Base-by-base conservation (phyloP, 768 basidiomycete genomes). In the Russula earlei region DNA sequence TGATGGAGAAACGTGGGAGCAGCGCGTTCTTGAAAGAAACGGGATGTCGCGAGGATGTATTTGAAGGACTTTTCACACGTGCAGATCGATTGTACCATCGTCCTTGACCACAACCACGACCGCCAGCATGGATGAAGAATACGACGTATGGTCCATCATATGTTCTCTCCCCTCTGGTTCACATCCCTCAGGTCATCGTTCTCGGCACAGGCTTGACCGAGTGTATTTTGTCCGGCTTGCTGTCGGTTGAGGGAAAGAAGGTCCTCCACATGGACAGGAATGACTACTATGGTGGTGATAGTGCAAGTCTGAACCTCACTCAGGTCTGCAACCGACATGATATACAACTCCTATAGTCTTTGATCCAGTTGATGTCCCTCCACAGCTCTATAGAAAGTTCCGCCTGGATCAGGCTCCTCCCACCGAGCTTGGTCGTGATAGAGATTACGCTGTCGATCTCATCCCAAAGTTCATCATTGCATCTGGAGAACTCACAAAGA, bases 171-270 rank as follows among this genome's bases (percentile, higher is more conserved):
- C 41, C 31, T 46, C 19, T 42, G 42, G 49, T 40, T 46, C 55
- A 41, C 60, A 31, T 42, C 52, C 38, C 22, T 48, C 68, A 91
- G 87, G 88, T 89, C 71, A 80, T 91, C 70, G 86, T 93, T 62
- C 81, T 98, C 65, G 96, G 96, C 58, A 99, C 96, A 59, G 96
- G 96, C 59, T 75, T 99, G 67, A 97, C 95, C 27, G 96, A 99
- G 72, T 98, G 96, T 74, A 94, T 98, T 70, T 83, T 99, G 59
- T 98, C 96, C 15, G 96, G 96, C 36, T 74, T 99, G 65, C 78
- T 99, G 65, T 98, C 95, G n/a, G 95, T 97, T 43, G 96, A 97
- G 70, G 95, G 96, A 61, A 97, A 98, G 81, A 99, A 98, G 75
- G 96, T 99, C 66, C 83, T 99, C 49, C 96, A 99, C 72, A 97